Percentiles rank a stretch among this genome's conserved stretches.
phyloP scores from a whole-genome alignment of 805 yeast species.

The Candida sakaeoensis region DNA sequence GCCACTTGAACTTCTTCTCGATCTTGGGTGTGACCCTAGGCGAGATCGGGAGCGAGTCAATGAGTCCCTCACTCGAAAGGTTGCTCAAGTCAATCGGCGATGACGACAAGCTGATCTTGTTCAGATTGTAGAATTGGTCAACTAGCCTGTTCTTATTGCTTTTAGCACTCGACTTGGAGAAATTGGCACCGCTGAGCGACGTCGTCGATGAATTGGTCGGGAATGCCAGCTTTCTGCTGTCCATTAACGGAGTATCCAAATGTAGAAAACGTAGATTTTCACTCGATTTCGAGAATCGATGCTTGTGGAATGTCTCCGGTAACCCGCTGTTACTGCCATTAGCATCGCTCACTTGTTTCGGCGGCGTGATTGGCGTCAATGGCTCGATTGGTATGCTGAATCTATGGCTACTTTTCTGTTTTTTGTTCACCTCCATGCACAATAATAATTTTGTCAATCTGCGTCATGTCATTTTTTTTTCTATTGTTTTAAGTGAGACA shows the following conservation, averaged over 20 bases:
- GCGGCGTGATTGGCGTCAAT: constrained; percentile 5
- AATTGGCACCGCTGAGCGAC: neutral
- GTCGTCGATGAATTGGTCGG: neutral
- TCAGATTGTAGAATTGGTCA: constrained; percentile 35
- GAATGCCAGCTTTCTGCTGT: too few species aligned
- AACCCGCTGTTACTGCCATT: too few species aligned
- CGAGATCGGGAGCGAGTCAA: constrained; percentile 1
- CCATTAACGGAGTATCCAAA: neutral
- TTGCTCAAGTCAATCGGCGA: neutral
- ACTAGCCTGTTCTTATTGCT: constrained; percentile 32
- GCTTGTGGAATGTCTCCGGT: neutral
- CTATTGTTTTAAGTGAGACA: neutral
- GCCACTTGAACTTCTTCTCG: constrained; percentile 4
- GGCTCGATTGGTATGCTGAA: constrained; percentile 1
- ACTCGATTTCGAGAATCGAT: neutral
- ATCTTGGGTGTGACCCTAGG: neutral
- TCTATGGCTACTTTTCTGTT: neutral
- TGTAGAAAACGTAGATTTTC: constrained; percentile 1
- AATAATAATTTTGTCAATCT: neutral
- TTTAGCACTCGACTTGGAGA: neutral
- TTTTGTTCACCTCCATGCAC: neutral
- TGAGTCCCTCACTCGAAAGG: constrained; percentile 1
- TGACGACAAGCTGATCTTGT: neutral
- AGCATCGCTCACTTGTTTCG: neutral
- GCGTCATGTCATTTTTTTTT: neutral